A percentile compares a stretch with the other conserved stretches of the same genome.
Conservation (phyloP, 805 yeast genomes). For the Candida nemodendra region DNA sequence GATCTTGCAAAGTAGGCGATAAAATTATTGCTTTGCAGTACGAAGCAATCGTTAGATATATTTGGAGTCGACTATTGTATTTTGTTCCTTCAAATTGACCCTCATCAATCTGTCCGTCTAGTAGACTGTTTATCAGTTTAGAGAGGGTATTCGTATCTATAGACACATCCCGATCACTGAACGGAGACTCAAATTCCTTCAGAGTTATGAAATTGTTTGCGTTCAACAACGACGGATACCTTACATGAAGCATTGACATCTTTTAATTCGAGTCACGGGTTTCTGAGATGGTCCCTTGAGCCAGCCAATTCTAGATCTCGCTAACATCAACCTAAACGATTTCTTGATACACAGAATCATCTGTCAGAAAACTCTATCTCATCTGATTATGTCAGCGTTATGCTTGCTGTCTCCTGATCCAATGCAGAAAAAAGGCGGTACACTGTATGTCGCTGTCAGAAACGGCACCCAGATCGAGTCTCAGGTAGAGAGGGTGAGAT, state of each 20-base stretch:
- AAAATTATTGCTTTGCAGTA: conserved; percentile 28
- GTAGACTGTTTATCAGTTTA: conserved; percentile 7
- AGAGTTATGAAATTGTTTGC: conserved; percentile 27
- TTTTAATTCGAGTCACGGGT: no score
- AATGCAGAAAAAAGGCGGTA: no score
- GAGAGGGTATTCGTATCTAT: conserved; percentile 9
- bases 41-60: conserved; percentile 26
- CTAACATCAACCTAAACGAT: no score
- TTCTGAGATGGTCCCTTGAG: no score
- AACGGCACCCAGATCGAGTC: no score
- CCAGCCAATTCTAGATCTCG: no score
- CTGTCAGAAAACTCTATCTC: neutral
- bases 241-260: conserved; percentile 23
- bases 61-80: conserved; percentile 7
- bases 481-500: no score
- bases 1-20: conserved; percentile 20
- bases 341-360: no score
- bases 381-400: neutral
- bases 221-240: conserved; percentile 25
- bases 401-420: neutral
- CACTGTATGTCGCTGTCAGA: no score
- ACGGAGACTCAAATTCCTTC: conserved; percentile 18
- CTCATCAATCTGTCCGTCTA: conserved; percentile 3
- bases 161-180: conserved; percentile 6
- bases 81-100: conserved; percentile 1